Conservation (phyloP, 805 yeast genomes). For the Lachancea sp. region DNA sequence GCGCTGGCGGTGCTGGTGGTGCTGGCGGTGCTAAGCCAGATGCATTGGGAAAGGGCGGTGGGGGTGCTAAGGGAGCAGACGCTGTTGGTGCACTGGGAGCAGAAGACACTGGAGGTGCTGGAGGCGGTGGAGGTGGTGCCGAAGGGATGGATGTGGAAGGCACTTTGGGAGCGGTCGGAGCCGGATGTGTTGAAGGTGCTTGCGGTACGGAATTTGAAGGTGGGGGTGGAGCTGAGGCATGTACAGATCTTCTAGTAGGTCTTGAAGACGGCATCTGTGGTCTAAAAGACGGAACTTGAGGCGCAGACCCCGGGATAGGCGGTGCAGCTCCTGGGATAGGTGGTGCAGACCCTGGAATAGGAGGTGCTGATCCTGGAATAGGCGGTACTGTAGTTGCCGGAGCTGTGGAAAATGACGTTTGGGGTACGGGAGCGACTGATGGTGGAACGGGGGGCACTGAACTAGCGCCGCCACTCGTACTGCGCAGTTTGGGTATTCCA, state of each 20-base stretch:
- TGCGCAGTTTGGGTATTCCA: slow-evolving; percentile 6
- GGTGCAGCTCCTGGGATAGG: slow-evolving; percentile 21
- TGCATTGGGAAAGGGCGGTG: slow-evolving; percentile 10
- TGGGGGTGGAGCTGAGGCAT: slow-evolving; percentile 9
- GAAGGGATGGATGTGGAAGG: not conserved
- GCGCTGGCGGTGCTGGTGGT: slow-evolving; percentile 18
- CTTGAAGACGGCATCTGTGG: slow-evolving; percentile 19
- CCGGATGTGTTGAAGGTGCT: slow-evolving; percentile 2
- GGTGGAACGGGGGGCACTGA: slow-evolving; percentile 12
- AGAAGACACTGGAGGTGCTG: not conserved
- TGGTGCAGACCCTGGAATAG: slow-evolving; percentile 17
- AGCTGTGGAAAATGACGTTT: slow-evolving; percentile 15
- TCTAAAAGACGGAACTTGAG: slow-evolving; percentile 3
- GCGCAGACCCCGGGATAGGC: slow-evolving; percentile 19
- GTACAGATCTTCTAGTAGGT: slow-evolving; percentile 13
- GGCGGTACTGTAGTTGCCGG: slow-evolving; percentile 29
- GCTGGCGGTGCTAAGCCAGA: slow-evolving; percentile 22
- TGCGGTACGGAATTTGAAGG: slow-evolving; percentile 11
- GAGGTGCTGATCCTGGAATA: slow-evolving; percentile 19
- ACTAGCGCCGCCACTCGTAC: slow-evolving; percentile 6
- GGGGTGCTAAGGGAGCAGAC: slow-evolving; percentile 23
- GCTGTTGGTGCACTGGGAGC: not conserved
- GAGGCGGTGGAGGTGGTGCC: not conserved
- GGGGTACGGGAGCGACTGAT: not conserved
- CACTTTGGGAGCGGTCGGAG: not conserved